Conservation (phyloP, 2,329 filamentous ascomycete species). For the Fusarium concolor region DNA sequence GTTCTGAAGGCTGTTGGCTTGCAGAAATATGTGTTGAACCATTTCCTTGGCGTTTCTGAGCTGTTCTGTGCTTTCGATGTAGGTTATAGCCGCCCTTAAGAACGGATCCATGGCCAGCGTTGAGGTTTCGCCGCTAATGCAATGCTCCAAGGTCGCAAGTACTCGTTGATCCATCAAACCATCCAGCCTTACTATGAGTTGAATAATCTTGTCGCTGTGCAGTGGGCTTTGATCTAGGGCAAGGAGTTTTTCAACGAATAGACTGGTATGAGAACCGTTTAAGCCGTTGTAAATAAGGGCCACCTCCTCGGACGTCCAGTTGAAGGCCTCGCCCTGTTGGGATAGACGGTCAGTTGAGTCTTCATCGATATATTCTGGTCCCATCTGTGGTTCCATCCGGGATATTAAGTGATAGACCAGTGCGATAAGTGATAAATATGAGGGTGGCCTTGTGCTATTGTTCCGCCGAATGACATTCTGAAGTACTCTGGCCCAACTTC, state of each 20-base stretch:
- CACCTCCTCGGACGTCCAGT: slow-evolving; percentile 61
- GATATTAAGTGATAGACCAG: slow-evolving; percentile 61
- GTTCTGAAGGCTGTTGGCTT: slow-evolving; percentile 59
- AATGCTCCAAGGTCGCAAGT: slow-evolving; percentile 63
- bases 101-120: slow-evolving; percentile 64
- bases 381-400: slow-evolving; percentile 55
- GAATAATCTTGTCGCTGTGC: slow-evolving; percentile 67
- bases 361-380: slow-evolving; percentile 54
- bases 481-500: slow-evolving; percentile 68
- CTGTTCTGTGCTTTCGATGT: slow-evolving; percentile 59
- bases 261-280: slow-evolving; percentile 51
- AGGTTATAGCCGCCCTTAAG: slow-evolving; percentile 67
- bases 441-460: slow-evolving; percentile 61
- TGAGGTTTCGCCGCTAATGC: slow-evolving; percentile 61
- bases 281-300: slow-evolving; percentile 57
- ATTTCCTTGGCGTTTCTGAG: slow-evolving; percentile 53
- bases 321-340: slow-evolving; percentile 52
- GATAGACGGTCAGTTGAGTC: slow-evolving; percentile 54
- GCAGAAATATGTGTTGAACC: slow-evolving; percentile 56
- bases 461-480: slow-evolving; percentile 62
- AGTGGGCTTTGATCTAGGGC: slow-evolving; percentile 67
- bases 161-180: slow-evolving; percentile 64
- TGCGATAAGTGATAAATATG: slow-evolving; percentile 65
- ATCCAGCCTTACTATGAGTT: slow-evolving; percentile 65
- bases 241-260: slow-evolving; percentile 76